Evolutionary conservation across 176 grass and related monocot species (phyloP), one percentile per base, ranked within the genome.

Genomic region (Aegilops bicornis): DNA sequence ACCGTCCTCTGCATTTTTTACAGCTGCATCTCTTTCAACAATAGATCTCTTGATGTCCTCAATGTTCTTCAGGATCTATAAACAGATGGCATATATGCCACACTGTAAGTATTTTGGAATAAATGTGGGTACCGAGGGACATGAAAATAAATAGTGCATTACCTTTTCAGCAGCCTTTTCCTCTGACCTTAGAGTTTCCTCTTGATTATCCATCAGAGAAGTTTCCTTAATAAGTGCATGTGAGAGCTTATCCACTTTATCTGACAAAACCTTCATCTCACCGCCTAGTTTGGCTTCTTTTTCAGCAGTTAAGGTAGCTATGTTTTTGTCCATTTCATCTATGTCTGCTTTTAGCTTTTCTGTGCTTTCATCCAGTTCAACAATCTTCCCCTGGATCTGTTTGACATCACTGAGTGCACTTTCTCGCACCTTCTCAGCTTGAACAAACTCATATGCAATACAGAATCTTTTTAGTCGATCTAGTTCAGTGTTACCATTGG

Each of bases 381-480:
- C 16, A 63, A 96, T 99, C 56, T 90, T 89, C 56, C 39, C 80
- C 80, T 67, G 91, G 10, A 91, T 84, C 78, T 91, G 80, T 63
- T 88, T 85, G 6, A 96, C 92, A 82, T 92, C 97, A 86, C 80
- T 86, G 10, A 83, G 80, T 17, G 92, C 83, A 80, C 90, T 87
- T 81, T 94, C 90, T 52, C 87, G 80, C 60, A 93, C 89, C 45
- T 65, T 93, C 85, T 96, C 87, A 52, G 94, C 90, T 80, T 96
- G 97, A 89, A 94, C 73, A 85, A 93, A 99, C 33, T 99, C 97
- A 84, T 90, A 99, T 63, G 97, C 94, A 30, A 94, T 85, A 70
- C 92, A 99, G 66, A 99, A 99, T 77, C 97, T 89, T 80, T 91
- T 96, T 4, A 99, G 89, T 12, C 90, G 79, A 80, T 96, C 97